phyloP scores from a whole-genome alignment of 2,329 filamentous ascomycete species.

The Cordyceps fumosorosea region DNA sequence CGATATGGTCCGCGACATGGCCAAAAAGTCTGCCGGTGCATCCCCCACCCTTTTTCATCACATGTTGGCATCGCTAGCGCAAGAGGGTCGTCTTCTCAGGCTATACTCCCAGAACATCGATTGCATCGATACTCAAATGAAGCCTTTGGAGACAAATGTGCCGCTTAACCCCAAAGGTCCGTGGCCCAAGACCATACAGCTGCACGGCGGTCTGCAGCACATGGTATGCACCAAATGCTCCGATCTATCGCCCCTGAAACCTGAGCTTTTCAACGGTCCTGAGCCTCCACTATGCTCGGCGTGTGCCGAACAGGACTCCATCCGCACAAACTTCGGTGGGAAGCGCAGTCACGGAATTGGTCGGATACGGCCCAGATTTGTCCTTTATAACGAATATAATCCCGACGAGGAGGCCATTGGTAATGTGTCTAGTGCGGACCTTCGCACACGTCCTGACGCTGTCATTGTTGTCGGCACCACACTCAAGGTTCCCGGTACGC shows the following conservation, averaged over 20 bases:
- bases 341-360: conserved; percentile 93
- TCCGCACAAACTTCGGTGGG: conserved; percentile 68
- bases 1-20: conserved; percentile 88
- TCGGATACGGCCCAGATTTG: conserved; percentile 82
- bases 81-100: conserved; percentile 79
- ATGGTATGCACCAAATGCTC: conserved; percentile 97
- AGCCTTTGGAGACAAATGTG: conserved; percentile 71
- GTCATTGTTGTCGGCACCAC: conserved; percentile 94
- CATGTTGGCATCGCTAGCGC: conserved; percentile 80
- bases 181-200: conserved; percentile 88
- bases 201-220: conserved; percentile 88
- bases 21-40: conserved; percentile 68
- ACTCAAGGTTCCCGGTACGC: conserved; percentile 88
- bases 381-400: conserved; percentile 95
- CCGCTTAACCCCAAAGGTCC: conserved; percentile 78
- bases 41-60: conserved; percentile 87
- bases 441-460: conserved; percentile 80
- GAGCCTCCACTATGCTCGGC: conserved; percentile 71
- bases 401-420: conserved; percentile 96
- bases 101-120: conserved; percentile 97
- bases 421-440: conserved; percentile 77
- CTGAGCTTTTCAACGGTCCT: conserved; percentile 74
- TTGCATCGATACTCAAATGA: conserved; percentile 79
- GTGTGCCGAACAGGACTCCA: conserved; percentile 68
- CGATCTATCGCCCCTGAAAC: conserved; percentile 67